Conservation (phyloP, 495 filamentous ascomycete genomes). For the Podospora comata region DNA sequence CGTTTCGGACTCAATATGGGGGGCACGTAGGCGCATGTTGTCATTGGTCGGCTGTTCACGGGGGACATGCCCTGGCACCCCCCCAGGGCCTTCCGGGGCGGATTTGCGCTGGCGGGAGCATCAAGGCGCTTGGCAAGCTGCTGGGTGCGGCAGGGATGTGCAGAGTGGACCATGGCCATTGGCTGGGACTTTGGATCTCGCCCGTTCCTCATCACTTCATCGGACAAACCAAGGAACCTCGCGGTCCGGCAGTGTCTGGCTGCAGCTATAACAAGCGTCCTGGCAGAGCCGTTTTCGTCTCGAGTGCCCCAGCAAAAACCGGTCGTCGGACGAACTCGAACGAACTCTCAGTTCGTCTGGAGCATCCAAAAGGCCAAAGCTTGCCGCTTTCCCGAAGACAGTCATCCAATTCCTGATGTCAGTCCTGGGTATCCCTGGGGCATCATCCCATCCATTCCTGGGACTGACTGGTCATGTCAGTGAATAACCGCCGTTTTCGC, state of each 20-base stretch:
- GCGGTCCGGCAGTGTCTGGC: slow-evolving; percentile 17
- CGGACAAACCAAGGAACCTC: slow-evolving; percentile 11
- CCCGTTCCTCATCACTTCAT: neutral
- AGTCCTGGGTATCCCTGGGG: neutral
- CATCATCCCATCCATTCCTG: neutral
- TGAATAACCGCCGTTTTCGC: neutral
- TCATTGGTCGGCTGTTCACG: slow-evolving; percentile 22
- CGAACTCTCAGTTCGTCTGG: slow-evolving; percentile 1
- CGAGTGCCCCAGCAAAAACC: slow-evolving; percentile 3
- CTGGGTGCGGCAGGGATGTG: slow-evolving; percentile 14
- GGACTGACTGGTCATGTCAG: neutral
- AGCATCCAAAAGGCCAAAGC: neutral
- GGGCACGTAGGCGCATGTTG: slow-evolving; percentile 8
- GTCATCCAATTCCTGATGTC: neutral
- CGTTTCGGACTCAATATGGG: slow-evolving; percentile 33
- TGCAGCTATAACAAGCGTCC: slow-evolving; percentile 8
- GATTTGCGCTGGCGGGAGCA: slow-evolving; percentile 15
- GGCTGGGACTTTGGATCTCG: slow-evolving; percentile 8
- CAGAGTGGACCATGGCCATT: slow-evolving; percentile 3
- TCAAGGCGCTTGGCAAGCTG: slow-evolving; percentile 17
- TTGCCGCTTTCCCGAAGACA: neutral
- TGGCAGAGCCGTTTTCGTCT: neutral
- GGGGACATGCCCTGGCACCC: slow-evolving; percentile 10
- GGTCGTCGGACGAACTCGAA: slow-evolving; percentile 7
- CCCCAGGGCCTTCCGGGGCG: slow-evolving; percentile 3